Percentiles rank a stretch among this genome's conserved stretches.
phyloP scores from a whole-genome alignment of 495 filamentous ascomycete species.

The Thozetella sp. region DNA sequence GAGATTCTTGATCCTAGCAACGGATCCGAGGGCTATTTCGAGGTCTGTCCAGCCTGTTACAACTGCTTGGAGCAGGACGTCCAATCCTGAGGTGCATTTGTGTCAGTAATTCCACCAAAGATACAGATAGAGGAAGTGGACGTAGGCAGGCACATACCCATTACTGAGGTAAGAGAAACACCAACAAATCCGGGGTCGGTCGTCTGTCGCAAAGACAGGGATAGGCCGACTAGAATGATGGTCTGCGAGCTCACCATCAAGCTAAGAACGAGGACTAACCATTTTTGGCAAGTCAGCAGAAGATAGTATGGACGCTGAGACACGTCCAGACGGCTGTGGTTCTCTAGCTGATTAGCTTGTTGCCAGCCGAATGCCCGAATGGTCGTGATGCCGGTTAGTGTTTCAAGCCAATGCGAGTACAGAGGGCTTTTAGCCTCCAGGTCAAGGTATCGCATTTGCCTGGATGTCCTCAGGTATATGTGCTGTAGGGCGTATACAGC shows the following conservation, averaged over 20 bases:
- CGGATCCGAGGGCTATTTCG: conserved; percentile 55
- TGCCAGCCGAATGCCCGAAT: conserved; percentile 52
- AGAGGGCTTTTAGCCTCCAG: conserved; percentile 64
- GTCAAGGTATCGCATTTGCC: conserved; percentile 65
- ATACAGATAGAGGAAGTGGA: neutral
- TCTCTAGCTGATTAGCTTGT: conserved; percentile 17
- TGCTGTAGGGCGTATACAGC: conserved; percentile 58
- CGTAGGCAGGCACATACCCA: conserved; percentile 29
- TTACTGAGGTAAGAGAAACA: conserved; percentile 25
- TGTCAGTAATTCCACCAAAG: neutral
- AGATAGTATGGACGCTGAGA: conserved; percentile 48
- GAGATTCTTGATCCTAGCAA: conserved; percentile 47
- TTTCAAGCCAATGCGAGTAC: conserved; percentile 63
- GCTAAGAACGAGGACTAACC: conserved; percentile 44
- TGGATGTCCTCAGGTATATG: conserved; percentile 67
- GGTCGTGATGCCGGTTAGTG: conserved; percentile 35
- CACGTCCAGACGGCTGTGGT: conserved; percentile 27
- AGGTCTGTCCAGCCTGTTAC: conserved; percentile 49
- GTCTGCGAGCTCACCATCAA: conserved; percentile 38
- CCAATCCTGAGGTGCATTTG: too few species aligned
- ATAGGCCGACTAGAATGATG: conserved; percentile 44
- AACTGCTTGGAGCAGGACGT: conserved; percentile 31
- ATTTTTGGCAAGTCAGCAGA: conserved; percentile 41
- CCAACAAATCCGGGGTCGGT: conserved; percentile 30
- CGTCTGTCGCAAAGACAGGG: conserved; percentile 29